phyloP scores from a whole-genome alignment of 2,329 filamentous ascomycete genomes.

The Aspergillus spinulosporus region DNA sequence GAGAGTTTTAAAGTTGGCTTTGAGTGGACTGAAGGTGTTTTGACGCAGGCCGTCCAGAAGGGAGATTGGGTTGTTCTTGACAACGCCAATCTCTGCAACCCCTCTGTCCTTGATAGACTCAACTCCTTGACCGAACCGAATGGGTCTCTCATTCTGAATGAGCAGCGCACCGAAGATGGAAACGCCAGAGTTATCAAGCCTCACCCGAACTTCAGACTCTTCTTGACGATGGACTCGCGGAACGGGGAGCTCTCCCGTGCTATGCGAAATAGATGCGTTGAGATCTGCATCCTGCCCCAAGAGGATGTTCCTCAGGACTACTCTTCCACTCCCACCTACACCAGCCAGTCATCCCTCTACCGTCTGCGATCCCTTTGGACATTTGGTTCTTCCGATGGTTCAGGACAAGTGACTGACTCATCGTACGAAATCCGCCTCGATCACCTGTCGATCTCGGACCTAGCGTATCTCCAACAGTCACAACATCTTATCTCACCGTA shows the following conservation, averaged over 20 bases:
- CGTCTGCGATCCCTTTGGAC: slow-evolving; percentile 40
- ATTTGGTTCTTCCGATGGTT: slow-evolving; percentile 16
- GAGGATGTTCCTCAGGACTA: slow-evolving; percentile 25
- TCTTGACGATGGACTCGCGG: slow-evolving; percentile 87
- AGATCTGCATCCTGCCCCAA: slow-evolving; percentile 70
- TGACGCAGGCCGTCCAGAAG: slow-evolving; percentile 80
- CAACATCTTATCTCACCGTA: slow-evolving; percentile 25
- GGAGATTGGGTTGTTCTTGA: slow-evolving; percentile 94
- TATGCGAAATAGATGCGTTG: slow-evolving; percentile 93
- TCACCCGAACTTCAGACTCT: slow-evolving; percentile 85
- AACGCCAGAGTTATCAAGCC: slow-evolving; percentile 76
- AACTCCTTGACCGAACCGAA: slow-evolving; percentile 93
- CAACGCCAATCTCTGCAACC: slow-evolving; percentile 94
- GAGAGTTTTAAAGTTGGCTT: slow-evolving; percentile 71
- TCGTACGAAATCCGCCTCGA: slow-evolving; percentile 37
- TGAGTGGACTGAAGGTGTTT: slow-evolving; percentile 92
- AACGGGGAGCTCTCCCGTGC: slow-evolving; percentile 93
- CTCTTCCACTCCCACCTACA: slow-evolving; percentile 36
- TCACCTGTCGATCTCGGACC: slow-evolving; percentile 38
- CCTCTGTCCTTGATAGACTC: slow-evolving; percentile 88
- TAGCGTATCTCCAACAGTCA: slow-evolving; percentile 36
- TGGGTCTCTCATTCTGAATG: slow-evolving; percentile 85
- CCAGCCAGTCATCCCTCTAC: slow-evolving; percentile 41
- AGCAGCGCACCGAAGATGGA: slow-evolving; percentile 81
- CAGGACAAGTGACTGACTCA: slow-evolving; percentile 19